Evolutionary conservation across 2,329 filamentous ascomycete genomes (phyloP).

Genomic region (Diaporthe amygdali): DNA sequence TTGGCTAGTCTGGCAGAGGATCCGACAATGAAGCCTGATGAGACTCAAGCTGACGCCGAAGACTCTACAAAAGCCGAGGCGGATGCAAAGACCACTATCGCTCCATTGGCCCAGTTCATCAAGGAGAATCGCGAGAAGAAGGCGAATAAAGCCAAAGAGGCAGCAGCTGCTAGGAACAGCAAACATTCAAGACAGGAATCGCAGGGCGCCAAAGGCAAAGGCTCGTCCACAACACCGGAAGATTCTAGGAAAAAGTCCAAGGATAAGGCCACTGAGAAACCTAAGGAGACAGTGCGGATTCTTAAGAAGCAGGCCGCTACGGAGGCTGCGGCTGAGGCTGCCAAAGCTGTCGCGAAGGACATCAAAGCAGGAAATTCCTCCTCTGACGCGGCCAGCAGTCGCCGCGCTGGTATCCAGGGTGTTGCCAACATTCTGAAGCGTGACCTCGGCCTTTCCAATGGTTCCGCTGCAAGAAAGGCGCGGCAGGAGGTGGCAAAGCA

Average conservation of each 20-base stretch:
- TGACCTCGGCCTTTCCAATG: constrained; percentile 68
- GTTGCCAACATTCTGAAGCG: constrained; percentile 70
- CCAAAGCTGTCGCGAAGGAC: constrained; percentile 48
- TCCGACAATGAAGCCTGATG: constrained; percentile 51
- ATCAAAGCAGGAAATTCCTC: constrained; percentile 33
- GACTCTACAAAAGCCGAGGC: constrained; percentile 55
- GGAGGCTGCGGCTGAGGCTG: constrained; percentile 53
- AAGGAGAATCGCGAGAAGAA: constrained; percentile 93
- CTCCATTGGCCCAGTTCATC: constrained; percentile 71
- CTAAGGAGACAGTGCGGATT: constrained; percentile 68
- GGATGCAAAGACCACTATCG: constrained; percentile 73
- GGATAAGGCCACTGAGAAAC: constrained; percentile 54
- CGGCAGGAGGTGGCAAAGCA: constrained; percentile 59
- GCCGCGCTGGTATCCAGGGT: constrained; percentile 65
- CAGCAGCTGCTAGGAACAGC: constrained; percentile 55
- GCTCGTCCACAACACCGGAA: constrained; percentile 39
- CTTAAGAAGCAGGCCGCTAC: constrained; percentile 63
- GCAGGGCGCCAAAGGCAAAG: constrained; percentile 54
- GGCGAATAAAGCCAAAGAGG: constrained; percentile 71
- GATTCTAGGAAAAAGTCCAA: constrained; percentile 60
- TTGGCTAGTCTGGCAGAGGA: constrained; percentile 81
- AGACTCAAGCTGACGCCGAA: constrained; percentile 50
- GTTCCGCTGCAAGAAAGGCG: constrained; percentile 65
- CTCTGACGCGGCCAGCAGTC: constrained; percentile 55
- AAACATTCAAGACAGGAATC: constrained; percentile 64